Evolutionary conservation across 2,329 filamentous ascomycete species (phyloP).

Genomic region (Dichotomopilus funicola): DNA sequence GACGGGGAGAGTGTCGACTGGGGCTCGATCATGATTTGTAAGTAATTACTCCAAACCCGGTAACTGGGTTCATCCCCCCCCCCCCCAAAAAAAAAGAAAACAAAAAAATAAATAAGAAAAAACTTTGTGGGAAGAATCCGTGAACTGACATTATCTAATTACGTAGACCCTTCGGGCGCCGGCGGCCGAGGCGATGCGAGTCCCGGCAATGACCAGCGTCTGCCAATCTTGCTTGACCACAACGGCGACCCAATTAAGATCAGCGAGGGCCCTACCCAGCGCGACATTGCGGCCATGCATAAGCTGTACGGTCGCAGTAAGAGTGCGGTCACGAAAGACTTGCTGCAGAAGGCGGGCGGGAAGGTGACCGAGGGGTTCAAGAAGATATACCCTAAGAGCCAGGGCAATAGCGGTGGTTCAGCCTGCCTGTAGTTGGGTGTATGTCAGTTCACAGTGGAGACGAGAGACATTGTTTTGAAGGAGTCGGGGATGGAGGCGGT

Average conservation of each 20-base stretch:
- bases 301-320: slow-evolving; percentile 1
- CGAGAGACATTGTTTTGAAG: too few species aligned
- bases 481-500: too few species aligned
- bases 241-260: background rate
- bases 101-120: too few species aligned
- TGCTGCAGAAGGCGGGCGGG: slow-evolving; percentile 2
- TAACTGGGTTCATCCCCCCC: too few species aligned
- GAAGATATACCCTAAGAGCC: background rate
- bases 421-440: background rate
- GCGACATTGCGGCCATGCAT: slow-evolving; percentile 2
- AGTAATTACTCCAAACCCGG: background rate
- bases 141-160: background rate
- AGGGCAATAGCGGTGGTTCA: background rate
- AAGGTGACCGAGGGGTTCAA: background rate
- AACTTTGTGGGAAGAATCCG: too few species aligned
- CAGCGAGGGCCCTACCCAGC: background rate
- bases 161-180: background rate
- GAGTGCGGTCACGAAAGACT: background rate
- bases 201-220: slow-evolving; percentile 1
- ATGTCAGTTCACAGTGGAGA: too few species aligned
- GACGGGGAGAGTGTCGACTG: background rate
- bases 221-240: background rate
- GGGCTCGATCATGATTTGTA: slow-evolving; percentile 7
- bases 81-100: too few species aligned
- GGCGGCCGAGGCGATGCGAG: background rate